phyloP scores from a whole-genome alignment of 202 grass and related monocot genomes.

The Hordeum pubiflorum region DNA sequence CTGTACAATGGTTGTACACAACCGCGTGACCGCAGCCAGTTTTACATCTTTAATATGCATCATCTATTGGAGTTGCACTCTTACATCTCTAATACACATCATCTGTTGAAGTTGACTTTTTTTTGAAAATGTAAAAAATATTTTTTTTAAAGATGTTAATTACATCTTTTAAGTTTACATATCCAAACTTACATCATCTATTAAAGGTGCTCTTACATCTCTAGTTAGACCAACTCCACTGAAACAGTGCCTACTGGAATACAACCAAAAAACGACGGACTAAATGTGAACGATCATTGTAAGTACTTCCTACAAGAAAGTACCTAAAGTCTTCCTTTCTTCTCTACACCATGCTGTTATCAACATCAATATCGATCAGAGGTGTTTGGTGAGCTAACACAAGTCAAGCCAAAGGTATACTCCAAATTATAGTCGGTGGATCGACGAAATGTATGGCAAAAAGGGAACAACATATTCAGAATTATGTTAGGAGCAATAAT shows the following conservation, averaged over 20 bases:
- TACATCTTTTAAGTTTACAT: too few relatives aligned
- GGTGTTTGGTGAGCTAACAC: slow-evolving; percentile 32
- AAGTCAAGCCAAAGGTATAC: slow-evolving; percentile 18
- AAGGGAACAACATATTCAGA: background rate
- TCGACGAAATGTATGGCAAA: background rate
- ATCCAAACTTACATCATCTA: too few relatives aligned
- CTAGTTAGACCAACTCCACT: slow-evolving; percentile 10
- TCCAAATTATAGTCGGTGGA: background rate
- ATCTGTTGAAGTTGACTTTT: too few relatives aligned
- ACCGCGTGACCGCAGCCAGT: too few relatives aligned
- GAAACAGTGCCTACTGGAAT: background rate
- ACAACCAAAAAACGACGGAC: background rate
- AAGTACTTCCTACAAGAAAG: background rate
- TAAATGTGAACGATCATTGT: background rate
- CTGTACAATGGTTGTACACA: too few relatives aligned
- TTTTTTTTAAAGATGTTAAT: too few relatives aligned
- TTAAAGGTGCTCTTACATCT: too few relatives aligned
- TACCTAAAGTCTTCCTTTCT: background rate
- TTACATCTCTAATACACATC: too few relatives aligned
- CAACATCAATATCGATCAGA: background rate
- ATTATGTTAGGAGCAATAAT: slow-evolving; percentile 8
- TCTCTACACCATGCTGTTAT: background rate
- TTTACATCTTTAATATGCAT: too few relatives aligned
- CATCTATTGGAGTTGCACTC: too few relatives aligned
- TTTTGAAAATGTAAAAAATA: too few relatives aligned